phyloP scores from a whole-genome alignment of 306 rosid species.

The Trifolium dubium region DNA sequence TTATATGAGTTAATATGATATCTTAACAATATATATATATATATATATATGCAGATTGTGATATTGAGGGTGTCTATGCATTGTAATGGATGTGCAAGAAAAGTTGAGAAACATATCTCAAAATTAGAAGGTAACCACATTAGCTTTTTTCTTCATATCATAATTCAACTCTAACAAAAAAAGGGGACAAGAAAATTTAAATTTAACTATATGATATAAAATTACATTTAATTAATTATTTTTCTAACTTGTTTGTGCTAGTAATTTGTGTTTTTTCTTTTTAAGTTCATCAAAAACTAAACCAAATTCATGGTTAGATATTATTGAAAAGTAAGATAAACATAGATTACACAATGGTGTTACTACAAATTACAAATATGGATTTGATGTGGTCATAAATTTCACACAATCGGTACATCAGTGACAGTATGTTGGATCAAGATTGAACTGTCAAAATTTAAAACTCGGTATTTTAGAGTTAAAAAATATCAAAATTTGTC shows the following conservation, averaged over 20 bases:
- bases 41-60: slow-evolving; percentile 77
- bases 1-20: slow-evolving; percentile 7
- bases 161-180: slow-evolving; percentile 23
- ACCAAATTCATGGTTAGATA: slow-evolving; percentile 26
- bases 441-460: neutral
- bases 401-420: neutral
- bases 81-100: slow-evolving; percentile 89
- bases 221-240: neutral
- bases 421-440: neutral
- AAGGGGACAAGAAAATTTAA: neutral
- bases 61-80: slow-evolving; percentile 89
- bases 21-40: slow-evolving; percentile 23
- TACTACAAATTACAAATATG: no score
- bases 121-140: slow-evolving; percentile 73
- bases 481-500: neutral
- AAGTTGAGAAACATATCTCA: slow-evolving; percentile 85
- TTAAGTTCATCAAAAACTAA: slow-evolving; percentile 25
- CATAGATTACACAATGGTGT: no score
- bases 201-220: neutral
- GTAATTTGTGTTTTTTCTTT: neutral
- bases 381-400: no score
- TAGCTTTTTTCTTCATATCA: neutral
- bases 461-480: neutral
- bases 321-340: no score
- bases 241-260: neutral